Conservation (phyloP, 257 asterid genomes). For the Jacaranda copaia region DNA sequence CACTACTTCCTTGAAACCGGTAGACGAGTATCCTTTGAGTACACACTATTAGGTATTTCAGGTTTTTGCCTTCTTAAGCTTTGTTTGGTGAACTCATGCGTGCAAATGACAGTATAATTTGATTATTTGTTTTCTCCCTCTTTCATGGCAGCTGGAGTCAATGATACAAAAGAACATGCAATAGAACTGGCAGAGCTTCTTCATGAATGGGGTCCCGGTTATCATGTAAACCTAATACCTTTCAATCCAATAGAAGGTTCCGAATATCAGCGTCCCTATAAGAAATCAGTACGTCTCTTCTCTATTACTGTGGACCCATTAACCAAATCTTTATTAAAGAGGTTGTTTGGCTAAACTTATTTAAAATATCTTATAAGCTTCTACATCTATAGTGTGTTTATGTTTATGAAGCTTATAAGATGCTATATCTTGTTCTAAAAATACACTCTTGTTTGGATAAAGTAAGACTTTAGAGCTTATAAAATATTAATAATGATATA, state of each 20-base stretch:
- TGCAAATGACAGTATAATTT: constrained; percentile 22
- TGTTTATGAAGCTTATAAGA: no score
- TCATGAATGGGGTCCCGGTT: constrained; percentile 85
- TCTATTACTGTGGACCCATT: constrained; percentile 17
- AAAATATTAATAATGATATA: no score
- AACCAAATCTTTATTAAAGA: neutral
- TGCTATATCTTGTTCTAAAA: no score
- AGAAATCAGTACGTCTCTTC: constrained; percentile 62
- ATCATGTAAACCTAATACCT: constrained; percentile 94
- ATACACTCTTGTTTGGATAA: no score
- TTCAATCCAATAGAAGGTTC: constrained; percentile 85
- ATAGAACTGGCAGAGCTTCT: constrained; percentile 81
- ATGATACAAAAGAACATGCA: constrained; percentile 79
- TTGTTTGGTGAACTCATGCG: neutral
- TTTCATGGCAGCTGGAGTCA: constrained; percentile 79
- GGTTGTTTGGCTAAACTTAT: no score
- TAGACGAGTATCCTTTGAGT: constrained; percentile 91
- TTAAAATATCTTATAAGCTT: no score
- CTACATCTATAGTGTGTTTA: no score
- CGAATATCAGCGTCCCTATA: constrained; percentile 80
- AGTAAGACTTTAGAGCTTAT: no score
- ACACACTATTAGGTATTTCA: constrained; percentile 79
- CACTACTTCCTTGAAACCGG: constrained; percentile 85
- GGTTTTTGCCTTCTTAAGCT: constrained; percentile 20
- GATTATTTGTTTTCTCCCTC: neutral